A percentile compares a stretch with the other conserved stretches of the same genome.
Evolutionary conservation across 1,284 basidiomycete species (phyloP).

Genomic region (Ceraceosorus bombacis): DNA sequence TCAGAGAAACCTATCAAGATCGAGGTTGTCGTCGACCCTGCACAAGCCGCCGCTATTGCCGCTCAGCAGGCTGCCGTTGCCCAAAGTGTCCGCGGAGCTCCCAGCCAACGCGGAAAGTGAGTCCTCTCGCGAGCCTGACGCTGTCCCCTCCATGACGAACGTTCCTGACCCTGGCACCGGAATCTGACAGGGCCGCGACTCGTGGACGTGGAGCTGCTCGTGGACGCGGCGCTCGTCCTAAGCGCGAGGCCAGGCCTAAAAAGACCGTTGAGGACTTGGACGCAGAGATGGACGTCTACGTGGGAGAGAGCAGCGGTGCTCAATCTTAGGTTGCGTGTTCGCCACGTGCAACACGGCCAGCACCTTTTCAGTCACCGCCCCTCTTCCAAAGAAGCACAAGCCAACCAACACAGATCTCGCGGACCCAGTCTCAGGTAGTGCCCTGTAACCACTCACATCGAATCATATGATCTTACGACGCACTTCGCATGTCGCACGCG

Average conservation of each 20-base stretch:
- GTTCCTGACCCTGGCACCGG: slow-evolving; percentile 35
- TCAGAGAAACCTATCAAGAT: slow-evolving; percentile 87
- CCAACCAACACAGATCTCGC: no score
- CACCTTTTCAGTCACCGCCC: no score
- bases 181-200: slow-evolving; percentile 51
- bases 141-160: slow-evolving; percentile 17
- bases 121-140: slow-evolving; percentile 15
- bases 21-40: slow-evolving; percentile 87
- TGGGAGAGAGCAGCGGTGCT: no score
- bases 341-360: no score
- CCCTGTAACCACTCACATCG: no score
- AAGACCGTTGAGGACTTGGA: slow-evolving; percentile 57
- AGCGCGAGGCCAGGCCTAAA: slow-evolving; percentile 50
- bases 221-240: slow-evolving; percentile 28
- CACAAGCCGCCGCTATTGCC: slow-evolving; percentile 57
- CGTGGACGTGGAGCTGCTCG: slow-evolving; percentile 53
- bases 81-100: slow-evolving; percentile 20
- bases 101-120: slow-evolving; percentile 3
- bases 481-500: no score
- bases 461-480: no score
- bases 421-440: no score
- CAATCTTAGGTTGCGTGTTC: no score
- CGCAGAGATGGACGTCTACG: slow-evolving; percentile 57
- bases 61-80: slow-evolving; percentile 21
- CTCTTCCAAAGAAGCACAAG: no score